phyloP scores from a whole-genome alignment of 805 yeast species.

The Pichia sporocuriosa region DNA sequence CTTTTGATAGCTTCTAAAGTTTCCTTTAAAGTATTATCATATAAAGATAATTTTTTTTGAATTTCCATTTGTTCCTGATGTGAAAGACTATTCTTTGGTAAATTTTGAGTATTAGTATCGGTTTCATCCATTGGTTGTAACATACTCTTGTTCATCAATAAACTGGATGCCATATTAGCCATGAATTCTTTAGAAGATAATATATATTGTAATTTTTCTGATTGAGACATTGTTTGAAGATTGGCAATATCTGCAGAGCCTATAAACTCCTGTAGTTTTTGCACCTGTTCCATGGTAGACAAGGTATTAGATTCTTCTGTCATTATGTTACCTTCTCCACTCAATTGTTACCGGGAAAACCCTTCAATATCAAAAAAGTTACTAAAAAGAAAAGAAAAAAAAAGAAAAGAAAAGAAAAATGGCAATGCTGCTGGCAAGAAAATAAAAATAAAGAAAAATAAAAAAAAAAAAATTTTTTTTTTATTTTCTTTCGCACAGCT shows the following conservation, averaged over 20 bases:
- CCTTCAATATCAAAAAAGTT: too few relatives aligned
- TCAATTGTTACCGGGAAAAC: too few relatives aligned
- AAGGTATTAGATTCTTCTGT: too few relatives aligned
- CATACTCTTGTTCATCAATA: background rate
- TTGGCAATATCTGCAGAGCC: conserved; percentile 8
- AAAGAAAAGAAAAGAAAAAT: background rate
- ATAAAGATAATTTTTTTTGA: conserved; percentile 16
- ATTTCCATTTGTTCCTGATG: conserved; percentile 13
- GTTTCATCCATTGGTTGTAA: background rate
- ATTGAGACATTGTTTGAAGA: conserved; percentile 13
- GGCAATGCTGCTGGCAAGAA: too few relatives aligned
- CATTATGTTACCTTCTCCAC: background rate
- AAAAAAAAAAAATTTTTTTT: too few relatives aligned
- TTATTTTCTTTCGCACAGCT: too few relatives aligned
- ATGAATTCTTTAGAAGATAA: conserved; percentile 15
- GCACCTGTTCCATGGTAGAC: conserved; percentile 5
- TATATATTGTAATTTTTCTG: conserved; percentile 16
- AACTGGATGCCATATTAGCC: conserved; percentile 7
- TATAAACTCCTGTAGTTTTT: conserved; percentile 9
- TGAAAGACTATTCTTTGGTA: conserved; percentile 3
- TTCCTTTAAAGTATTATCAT: conserved; percentile 18
- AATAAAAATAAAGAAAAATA: too few relatives aligned
- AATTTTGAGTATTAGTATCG: background rate
- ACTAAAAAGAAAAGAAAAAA: background rate
- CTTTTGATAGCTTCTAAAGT: conserved; percentile 16